Conservation (phyloP, 257 asterid genomes). For the Rauvolfia tetraphylla region DNA sequence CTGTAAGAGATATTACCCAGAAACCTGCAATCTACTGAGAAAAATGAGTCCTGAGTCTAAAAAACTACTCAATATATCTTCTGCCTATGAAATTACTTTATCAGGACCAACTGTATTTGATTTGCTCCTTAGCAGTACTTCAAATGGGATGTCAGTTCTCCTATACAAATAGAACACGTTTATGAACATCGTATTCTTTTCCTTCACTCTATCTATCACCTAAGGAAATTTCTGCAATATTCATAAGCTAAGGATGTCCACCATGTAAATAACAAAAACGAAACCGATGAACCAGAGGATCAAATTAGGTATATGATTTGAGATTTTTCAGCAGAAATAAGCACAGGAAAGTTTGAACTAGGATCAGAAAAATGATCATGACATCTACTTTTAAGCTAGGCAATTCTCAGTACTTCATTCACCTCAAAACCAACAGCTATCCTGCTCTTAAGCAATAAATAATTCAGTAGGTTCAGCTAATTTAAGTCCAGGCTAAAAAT, state of each 20-base stretch:
- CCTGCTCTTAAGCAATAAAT: no score
- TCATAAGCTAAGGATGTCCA: neutral
- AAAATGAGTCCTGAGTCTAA: neutral
- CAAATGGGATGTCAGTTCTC: neutral
- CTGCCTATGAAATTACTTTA: neutral
- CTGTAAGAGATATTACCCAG: no score
- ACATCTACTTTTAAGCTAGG: no score
- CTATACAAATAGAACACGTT: neutral
- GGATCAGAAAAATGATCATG: neutral
- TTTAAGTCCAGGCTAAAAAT: neutral
- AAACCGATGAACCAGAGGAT: neutral
- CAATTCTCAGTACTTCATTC: no score
- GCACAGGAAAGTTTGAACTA: neutral
- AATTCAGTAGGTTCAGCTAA: neutral
- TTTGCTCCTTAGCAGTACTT: neutral
- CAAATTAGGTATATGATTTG: neutral
- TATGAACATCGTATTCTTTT: neutral
- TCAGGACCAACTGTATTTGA: neutral
- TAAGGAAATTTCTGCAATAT: neutral
- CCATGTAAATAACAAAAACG: neutral
- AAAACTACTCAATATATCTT: neutral
- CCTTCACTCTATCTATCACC: neutral
- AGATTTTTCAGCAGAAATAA: neutral
- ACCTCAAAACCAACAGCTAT: no score
- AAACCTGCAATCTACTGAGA: neutral